These are phyloP conservation scores for Metarhizium robertsii DNA, from an alignment of 2,329 filamentous ascomycete species.

Conservation along the genomic window DNA sequence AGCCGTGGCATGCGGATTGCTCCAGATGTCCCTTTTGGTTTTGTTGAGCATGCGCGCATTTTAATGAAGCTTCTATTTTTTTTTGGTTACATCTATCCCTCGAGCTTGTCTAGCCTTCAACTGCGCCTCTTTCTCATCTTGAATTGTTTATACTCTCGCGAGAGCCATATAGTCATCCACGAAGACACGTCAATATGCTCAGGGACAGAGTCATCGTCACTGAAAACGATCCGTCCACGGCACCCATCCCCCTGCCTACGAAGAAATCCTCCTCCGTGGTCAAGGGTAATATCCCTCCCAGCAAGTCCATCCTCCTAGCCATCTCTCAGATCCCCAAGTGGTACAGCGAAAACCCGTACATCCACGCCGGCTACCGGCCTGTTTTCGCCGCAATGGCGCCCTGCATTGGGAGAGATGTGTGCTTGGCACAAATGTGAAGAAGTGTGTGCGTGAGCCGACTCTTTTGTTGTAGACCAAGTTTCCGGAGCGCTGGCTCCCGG, in stretches of 20 bases:
- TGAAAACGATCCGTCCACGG: not conserved
- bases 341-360: constrained; percentile 31
- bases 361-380: constrained; percentile 33
- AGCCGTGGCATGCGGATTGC: not conserved
- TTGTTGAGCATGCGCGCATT: not conserved
- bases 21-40: not conserved
- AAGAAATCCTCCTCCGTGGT: not conserved
- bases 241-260: not conserved
- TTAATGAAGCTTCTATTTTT: not conserved
- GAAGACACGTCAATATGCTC: not conserved
- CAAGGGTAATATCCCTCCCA: not conserved
- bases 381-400: constrained; percentile 23
- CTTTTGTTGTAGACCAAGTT: constrained; percentile 24
- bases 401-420: constrained; percentile 24
- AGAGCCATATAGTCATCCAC: not conserved
- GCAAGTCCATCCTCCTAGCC: not conserved
- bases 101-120: not conserved
- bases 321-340: constrained; percentile 25
- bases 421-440: not conserved
- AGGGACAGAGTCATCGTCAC: not conserved
- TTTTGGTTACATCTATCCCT: not conserved
- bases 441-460: not conserved
- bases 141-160: not conserved
- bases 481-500: constrained; percentile 31
- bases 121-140: not conserved